Percentiles rank a stretch among this genome's conserved stretches.
phyloP scores from a whole-genome alignment of 108 stramenopile species.

The Fragilaria radians region DNA sequence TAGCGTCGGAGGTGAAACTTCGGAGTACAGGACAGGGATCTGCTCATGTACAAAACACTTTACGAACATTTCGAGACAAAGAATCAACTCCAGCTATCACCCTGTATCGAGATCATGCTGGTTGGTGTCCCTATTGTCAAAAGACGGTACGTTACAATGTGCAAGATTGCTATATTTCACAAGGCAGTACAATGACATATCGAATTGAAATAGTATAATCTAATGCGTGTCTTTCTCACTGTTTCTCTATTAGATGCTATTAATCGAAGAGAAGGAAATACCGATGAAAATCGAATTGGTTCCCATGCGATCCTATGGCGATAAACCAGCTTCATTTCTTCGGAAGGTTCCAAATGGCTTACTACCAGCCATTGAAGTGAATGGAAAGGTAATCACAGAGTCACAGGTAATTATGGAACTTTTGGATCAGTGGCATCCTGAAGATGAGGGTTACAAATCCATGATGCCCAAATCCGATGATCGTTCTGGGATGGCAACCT shows the following conservation, averaged over 20 bases:
- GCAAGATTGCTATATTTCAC: too few relatives aligned
- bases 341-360: constrained; percentile 82
- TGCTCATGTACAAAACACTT: constrained; percentile 63
- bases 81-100: constrained; percentile 43
- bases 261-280: constrained; percentile 89
- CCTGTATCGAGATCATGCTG: constrained; percentile 70
- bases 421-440: constrained; percentile 71
- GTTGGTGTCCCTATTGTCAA: constrained; percentile 42
- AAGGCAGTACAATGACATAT: too few relatives aligned
- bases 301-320: constrained; percentile 91
- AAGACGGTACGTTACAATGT: constrained; percentile 28
- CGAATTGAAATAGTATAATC: too few relatives aligned
- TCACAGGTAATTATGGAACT: constrained; percentile 87
- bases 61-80: constrained; percentile 55
- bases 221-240: too few relatives aligned
- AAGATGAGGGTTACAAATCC: constrained; percentile 55
- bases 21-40: constrained; percentile 49
- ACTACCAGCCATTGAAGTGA: constrained; percentile 81
- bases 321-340: constrained; percentile 80
- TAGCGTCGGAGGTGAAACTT: constrained; percentile 45
- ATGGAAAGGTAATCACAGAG: constrained; percentile 73
- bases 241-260: constrained; percentile 57
- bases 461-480: constrained; percentile 70
- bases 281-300: constrained; percentile 87
- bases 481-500: constrained; percentile 24